These are phyloP conservation scores for Aurifilum marmelostoma DNA, from an alignment of 2,329 filamentous ascomycete genomes.

Conservation along the genomic window DNA sequence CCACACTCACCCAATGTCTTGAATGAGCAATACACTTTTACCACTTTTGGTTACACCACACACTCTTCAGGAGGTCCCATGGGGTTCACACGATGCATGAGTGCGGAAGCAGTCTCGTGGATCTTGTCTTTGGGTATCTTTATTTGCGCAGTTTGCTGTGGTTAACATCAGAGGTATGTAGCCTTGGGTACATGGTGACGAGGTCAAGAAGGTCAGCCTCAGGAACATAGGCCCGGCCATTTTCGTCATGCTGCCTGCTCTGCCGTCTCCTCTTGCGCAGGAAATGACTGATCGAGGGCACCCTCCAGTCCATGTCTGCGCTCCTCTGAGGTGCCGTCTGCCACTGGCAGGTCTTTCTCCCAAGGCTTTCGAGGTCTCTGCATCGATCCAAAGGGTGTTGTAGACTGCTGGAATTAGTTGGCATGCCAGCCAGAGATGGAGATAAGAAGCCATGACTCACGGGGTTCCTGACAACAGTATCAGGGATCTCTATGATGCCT, in stretches of 20 bases:
- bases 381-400: conserved; percentile 53
- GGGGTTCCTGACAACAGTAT: conserved; percentile 73
- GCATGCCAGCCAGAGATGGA: conserved; percentile 7
- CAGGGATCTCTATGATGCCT: conserved; percentile 84
- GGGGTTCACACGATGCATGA: too few relatives aligned
- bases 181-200: not conserved
- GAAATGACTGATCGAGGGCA: conserved; percentile 30
- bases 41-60: not conserved
- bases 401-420: conserved; percentile 40
- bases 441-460: conserved; percentile 46
- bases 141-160: not conserved
- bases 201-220: not conserved
- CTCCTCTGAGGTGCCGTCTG: conserved; percentile 13
- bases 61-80: not conserved
- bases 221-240: not conserved
- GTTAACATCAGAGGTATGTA: too few relatives aligned
- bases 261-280: conserved; percentile 37
- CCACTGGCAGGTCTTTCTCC: conserved; percentile 62
- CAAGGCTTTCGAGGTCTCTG: conserved; percentile 68
- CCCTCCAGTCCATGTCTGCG: conserved; percentile 4
- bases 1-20: not conserved
- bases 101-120: too few relatives aligned
- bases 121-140: not conserved
- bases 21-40: not conserved
- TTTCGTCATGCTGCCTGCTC: conserved; percentile 1